Base-by-base conservation (phyloP, 306 rosid genomes). In the Quercus bicolor region DNA sequence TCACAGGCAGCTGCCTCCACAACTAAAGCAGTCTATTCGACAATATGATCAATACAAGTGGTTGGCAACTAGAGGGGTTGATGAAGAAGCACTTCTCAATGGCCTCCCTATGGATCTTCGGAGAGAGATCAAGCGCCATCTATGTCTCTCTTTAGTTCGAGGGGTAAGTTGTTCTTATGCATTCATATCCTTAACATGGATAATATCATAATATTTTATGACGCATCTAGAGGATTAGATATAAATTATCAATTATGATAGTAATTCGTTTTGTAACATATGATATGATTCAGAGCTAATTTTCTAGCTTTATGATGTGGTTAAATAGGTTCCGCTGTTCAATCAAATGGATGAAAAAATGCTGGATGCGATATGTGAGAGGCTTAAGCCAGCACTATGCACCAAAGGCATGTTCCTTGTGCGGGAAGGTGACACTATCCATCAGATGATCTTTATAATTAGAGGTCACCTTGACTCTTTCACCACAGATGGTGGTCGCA, bases 281-380 rank as follows among this genome's bases (percentile, higher is more conserved):
- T 6, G 43, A 6, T 1, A 37, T 40, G 2, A 40, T 40, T 40
- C 12, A 48, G 53, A 48, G 15, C 53, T 48, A 48, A 48, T 48
- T 10, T 48, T 10, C 53, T 10, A 3, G 14, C 53, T 10, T 48
- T 12, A 48, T 48, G 16, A 45, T 45, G 3, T 45, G 15, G 6
- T 45, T 48, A 13, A 48, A 48, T 3, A 95, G 98, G 98, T 95
- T 2, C 97, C 98, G 0, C 76, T 93, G 74, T 91, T 95, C 70
- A 93, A 93, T 77, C 91, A 95, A 89, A 95, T 95, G 99, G 99
- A 95, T 21, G 99, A 95, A 85, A 86, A 93, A 69, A 93, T 89
- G 94, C 89, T 91, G 21, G 99, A 93, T 14, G 98, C 98, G 14
- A 93, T 95, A 83, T 95, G 99, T 48, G 98, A 95, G 81, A 86